phyloP scores from a whole-genome alignment of 1,139 yeast genomes.

The Pichia sp. region DNA sequence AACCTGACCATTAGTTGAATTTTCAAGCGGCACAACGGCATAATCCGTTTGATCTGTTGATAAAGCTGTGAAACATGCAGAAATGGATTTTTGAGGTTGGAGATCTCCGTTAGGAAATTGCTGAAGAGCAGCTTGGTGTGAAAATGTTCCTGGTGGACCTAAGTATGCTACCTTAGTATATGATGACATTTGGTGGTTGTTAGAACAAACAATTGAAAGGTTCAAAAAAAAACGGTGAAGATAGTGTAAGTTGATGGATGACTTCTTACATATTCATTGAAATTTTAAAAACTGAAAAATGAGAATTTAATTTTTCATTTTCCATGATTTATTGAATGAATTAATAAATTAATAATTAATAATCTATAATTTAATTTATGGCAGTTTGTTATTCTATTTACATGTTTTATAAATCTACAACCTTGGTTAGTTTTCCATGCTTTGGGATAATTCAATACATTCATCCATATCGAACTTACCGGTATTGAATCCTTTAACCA shows the following conservation, averaged over 20 bases:
- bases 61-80: constrained; percentile 57
- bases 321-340: too few species aligned
- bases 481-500: constrained; percentile 60
- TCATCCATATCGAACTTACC: constrained; percentile 67
- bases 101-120: constrained; percentile 43
- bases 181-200: neutral
- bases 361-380: too few species aligned
- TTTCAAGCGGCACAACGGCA: constrained; percentile 88
- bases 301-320: too few species aligned
- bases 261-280: neutral
- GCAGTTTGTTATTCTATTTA: neutral
- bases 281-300: neutral
- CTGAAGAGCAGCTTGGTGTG: constrained; percentile 85
- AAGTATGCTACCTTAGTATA: constrained; percentile 50
- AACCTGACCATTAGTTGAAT: constrained; percentile 93
- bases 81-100: constrained; percentile 44
- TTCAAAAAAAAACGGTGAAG: neutral
- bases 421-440: constrained; percentile 43
- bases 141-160: constrained; percentile 89
- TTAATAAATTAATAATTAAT: too few species aligned
- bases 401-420: neutral
- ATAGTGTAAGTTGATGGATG: neutral
- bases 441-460: constrained; percentile 66
- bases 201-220: neutral
- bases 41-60: constrained; percentile 44